These are phyloP conservation scores for Chenopodium berlandieri DNA, from an alignment of 148 eudicot species.

Conservation along the genomic window DNA sequence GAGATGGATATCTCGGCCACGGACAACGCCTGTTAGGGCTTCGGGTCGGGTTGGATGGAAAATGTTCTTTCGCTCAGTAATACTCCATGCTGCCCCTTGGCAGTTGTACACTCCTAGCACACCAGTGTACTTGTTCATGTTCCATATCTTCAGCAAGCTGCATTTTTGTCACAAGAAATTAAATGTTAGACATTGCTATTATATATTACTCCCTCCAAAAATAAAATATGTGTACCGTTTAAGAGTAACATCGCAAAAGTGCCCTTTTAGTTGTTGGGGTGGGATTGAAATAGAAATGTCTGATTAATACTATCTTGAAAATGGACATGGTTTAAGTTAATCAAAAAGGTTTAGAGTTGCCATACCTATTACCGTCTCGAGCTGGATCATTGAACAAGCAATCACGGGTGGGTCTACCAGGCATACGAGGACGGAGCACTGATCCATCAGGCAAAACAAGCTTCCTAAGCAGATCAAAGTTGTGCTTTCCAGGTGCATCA, in stretches of 20 bases:
- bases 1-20: slow-evolving; percentile 66
- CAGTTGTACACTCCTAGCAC: slow-evolving; percentile 94
- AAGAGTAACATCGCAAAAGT: too few species aligned
- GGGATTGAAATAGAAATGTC: too few species aligned
- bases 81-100: slow-evolving; percentile 99
- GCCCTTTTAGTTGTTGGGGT: too few species aligned
- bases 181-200: background rate
- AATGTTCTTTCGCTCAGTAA: slow-evolving; percentile 58
- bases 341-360: background rate
- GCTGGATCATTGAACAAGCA: slow-evolving; percentile 82
- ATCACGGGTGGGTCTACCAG: slow-evolving; percentile 84
- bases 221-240: too few species aligned
- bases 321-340: background rate
- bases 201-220: too few species aligned
- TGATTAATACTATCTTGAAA: background rate
- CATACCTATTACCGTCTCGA: slow-evolving; percentile 69
- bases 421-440: slow-evolving; percentile 66
- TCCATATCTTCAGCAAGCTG: slow-evolving; percentile 96
- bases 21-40: slow-evolving; percentile 52
- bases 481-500: slow-evolving; percentile 89
- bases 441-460: slow-evolving; percentile 87
- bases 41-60: slow-evolving; percentile 57
- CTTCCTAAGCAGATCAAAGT: slow-evolving; percentile 76
- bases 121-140: slow-evolving; percentile 94
- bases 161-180: slow-evolving; percentile 7